Base-by-base conservation (phyloP, 2,329 filamentous ascomycete species). In the Thielaviopsis musarum region DNA sequence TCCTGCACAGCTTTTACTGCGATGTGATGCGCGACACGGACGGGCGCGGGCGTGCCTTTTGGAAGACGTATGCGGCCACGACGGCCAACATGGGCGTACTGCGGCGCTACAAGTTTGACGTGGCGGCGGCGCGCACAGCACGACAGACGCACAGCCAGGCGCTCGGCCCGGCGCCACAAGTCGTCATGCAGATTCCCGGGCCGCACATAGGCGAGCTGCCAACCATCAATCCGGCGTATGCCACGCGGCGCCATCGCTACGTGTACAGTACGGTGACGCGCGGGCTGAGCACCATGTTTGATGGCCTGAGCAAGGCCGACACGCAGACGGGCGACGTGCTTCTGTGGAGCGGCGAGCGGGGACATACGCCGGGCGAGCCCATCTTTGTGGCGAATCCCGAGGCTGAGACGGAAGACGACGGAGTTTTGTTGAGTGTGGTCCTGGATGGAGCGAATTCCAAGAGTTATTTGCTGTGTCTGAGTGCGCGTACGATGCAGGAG, bases 1-100 rank as follows among this genome's bases (percentile, higher is more conserved):
- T 90, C 17, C 72, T 93, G 45, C 75, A 81, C 28, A 73, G 72
- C 7, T 79, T 89, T 62, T 89, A 88, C 71, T 84, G 89, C 68
- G 78, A 87, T 56, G 79, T 86, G 48, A 67, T 90, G 2, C 70
- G 83, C 15, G 75, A 80, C 57, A 74, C 74, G 1, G 66, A 80
- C 30, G 72, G 71, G 6, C 75, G 75, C 0, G 71, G 74, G 1
- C 66, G 68, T 61, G 71, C 69, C 21, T 76, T 73, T 61, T 75
- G 71, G 69, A 69, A 74, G 15, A 68, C 73, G 12, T 70, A 70
- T 1, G 69, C 69, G 2, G 67, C 69, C 55, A 68, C 71, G 21
- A 71, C 68, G 10, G 65, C 67, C 4, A 69, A 71, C 28, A 13
- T 28, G 17, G 68, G 70, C 2, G 68, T 68, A 15, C 68, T 81